Base-by-base conservation (phyloP, 306 rosid species). In the Trifolium dubium region DNA sequence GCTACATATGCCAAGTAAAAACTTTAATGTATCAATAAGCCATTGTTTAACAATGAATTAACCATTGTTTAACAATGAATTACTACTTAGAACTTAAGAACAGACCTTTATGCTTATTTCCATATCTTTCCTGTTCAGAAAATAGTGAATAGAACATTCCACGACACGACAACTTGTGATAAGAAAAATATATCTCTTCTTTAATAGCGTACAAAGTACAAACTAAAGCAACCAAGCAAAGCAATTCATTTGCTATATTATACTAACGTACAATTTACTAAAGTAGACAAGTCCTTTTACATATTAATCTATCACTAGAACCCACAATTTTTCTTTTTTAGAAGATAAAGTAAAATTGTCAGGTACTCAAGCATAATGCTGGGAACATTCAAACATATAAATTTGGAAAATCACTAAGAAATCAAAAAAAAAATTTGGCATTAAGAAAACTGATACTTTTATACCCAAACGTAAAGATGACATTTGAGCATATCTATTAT, bases 61-160 rank as follows among this genome's bases (percentile, higher is more conserved):
- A 15, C 54, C 54, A 47, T 47, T 47, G 19, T 15, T 15, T 47
- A 5, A 47, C 54, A 47, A 46, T 12, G 17, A 46, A 13, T 46
- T 47, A 47, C 54, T 14, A 47, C 23, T 23, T 23, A 47, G 54
- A 47, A 14, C 7, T 47, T 18, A n/a, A 14, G 53, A 47, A 47
- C 18, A 13, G 54, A 47, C 14, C 19, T 6, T 47, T 47, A 47
- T 47, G 54, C 54, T 14, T 47, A 47, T 47, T n/a, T 47, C 54
- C 54, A 47, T 14, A n/a, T 47, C 54, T 47, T 47, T 47, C 54
- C 54, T n/a, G 54, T 47, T 47, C 54, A n/a, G 54, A 47, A 47
- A 47, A 15, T 15, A 47, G 54, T 47, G 17, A 47, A 14, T 14
- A 47, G 54, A 47, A 47, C 18, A 47, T 47, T 47, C 17, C 18